A percentile compares a stretch with the other conserved stretches of the same genome.
phyloP scores from a whole-genome alignment of 495 filamentous ascomycete genomes.

The Aspergillus carlsbadensis region DNA sequence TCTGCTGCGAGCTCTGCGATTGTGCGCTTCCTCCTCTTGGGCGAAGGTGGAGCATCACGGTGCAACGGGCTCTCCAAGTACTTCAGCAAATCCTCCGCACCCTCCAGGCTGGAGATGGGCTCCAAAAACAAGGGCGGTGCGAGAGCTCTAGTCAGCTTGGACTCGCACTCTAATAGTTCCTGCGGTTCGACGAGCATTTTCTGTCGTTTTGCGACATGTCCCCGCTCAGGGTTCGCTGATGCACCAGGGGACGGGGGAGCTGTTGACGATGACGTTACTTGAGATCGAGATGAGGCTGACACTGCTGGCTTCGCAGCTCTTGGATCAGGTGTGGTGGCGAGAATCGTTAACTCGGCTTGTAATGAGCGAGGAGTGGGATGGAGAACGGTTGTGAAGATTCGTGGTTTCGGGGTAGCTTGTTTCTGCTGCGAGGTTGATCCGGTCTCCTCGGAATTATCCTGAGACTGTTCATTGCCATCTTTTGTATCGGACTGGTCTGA shows the following conservation, averaged over 20 bases:
- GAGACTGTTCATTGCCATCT: constrained; percentile 31
- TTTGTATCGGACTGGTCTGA: constrained; percentile 24
- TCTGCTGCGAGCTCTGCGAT: constrained; percentile 92
- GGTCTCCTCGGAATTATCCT: constrained; percentile 47
- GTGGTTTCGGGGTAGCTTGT: constrained; percentile 52
- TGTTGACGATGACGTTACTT: constrained; percentile 47
- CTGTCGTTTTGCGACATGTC: constrained; percentile 63
- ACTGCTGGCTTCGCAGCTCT: constrained; percentile 45
- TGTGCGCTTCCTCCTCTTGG: constrained; percentile 89
- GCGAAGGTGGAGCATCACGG: constrained; percentile 68
- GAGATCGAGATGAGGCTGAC: constrained; percentile 43
- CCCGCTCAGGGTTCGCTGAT: constrained; percentile 38
- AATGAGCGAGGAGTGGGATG: constrained; percentile 77
- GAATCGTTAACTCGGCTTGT: constrained; percentile 70
- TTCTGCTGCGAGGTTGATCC: constrained; percentile 48
- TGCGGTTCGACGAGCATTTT: constrained; percentile 75
- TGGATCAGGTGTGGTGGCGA: constrained; percentile 67
- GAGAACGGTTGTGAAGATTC: constrained; percentile 75
- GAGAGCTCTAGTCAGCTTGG: constrained; percentile 67
- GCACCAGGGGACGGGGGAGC: constrained; percentile 65
- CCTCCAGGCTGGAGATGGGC: constrained; percentile 64
- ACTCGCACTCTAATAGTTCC: constrained; percentile 71
- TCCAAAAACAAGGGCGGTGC: constrained; percentile 73
- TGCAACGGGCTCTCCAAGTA: constrained; percentile 73
- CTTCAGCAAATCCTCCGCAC: constrained; percentile 66